Percentiles rank a stretch among this genome's conserved stretches.
phyloP scores from a whole-genome alignment of 2,329 filamentous ascomycete species.

The Trichophaea hybrida region DNA sequence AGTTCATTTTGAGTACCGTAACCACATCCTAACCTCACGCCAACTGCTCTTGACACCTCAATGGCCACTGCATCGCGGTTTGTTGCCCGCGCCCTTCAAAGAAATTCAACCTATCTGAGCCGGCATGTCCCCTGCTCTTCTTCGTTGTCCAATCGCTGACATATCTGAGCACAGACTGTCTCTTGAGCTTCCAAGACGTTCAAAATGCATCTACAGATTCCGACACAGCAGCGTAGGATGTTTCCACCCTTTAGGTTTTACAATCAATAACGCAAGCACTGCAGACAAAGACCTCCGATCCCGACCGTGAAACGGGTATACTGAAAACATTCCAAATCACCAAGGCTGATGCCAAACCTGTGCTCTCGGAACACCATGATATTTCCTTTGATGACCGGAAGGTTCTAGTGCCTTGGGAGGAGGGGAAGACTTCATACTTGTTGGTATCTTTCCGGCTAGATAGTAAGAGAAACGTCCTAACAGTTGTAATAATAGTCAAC shows the following conservation, averaged over 20 bases:
- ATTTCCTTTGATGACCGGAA: constrained; percentile 26
- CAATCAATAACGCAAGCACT: neutral
- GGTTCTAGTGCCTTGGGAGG: constrained; percentile 27
- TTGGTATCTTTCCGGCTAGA: constrained; percentile 3
- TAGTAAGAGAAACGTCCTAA: neutral
- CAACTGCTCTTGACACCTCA: neutral
- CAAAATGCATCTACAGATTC: neutral
- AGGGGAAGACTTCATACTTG: constrained; percentile 27
- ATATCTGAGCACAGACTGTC: neutral
- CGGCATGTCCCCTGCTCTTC: neutral
- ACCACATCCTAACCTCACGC: neutral
- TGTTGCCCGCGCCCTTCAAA: neutral
- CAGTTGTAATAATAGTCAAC: constrained; percentile 16
- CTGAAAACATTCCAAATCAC: constrained; percentile 27
- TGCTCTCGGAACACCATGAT: constrained; percentile 26
- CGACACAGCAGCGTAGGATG: neutral
- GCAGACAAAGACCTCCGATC: constrained; percentile 1
- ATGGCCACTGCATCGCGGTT: neutral
- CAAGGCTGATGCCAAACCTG: constrained; percentile 26
- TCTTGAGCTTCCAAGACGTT: neutral
- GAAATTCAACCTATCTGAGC: neutral
- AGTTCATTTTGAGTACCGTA: neutral
- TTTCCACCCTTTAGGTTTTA: no score
- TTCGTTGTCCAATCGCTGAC: neutral
- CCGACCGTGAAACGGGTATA: neutral